Evolutionary conservation across 2,329 filamentous ascomycete genomes (phyloP).

Genomic region (Pseudopyrenochaeta lycopersici): DNA sequence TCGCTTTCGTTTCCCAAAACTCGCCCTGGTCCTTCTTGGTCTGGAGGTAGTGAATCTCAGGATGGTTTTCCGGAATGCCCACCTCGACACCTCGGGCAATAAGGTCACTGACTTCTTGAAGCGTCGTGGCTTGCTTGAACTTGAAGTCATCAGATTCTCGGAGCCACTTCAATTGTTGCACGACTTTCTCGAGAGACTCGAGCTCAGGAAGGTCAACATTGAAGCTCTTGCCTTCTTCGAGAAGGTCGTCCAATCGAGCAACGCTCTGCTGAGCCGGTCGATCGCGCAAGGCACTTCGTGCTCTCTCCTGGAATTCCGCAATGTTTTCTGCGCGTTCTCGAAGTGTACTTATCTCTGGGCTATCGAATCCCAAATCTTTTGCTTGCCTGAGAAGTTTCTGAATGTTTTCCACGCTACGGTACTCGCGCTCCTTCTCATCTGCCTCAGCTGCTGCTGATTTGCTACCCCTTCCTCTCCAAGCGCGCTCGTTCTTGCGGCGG

Average conservation of each 20-base stretch:
- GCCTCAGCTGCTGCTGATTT: conserved; percentile 70
- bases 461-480: conserved; percentile 78
- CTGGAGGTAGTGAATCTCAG: conserved; percentile 77
- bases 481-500: conserved; percentile 91
- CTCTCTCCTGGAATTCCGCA: conserved; percentile 81
- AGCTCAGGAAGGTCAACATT: conserved; percentile 93
- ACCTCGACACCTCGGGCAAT: conserved; percentile 81
- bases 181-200: conserved; percentile 78
- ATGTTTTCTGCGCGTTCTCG: conserved; percentile 87
- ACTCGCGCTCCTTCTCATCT: conserved; percentile 83
- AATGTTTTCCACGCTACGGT: conserved; percentile 89
- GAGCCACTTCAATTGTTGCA: conserved; percentile 90
- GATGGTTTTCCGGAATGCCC: conserved; percentile 80
- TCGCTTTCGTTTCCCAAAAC: conserved; percentile 91
- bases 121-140: conserved; percentile 68
- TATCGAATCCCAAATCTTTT: conserved; percentile 89
- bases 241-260: conserved; percentile 83
- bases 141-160: conserved; percentile 74
- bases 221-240: conserved; percentile 88
- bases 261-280: conserved; percentile 59
- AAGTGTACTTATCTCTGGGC: conserved; percentile 85
- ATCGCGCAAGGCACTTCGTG: conserved; percentile 74
- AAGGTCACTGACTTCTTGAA: conserved; percentile 81
- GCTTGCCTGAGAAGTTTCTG: conserved; percentile 84
- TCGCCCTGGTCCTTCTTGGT: conserved; percentile 80